phyloP scores from a whole-genome alignment of 2,329 filamentous ascomycete species.

The Arthrinium phaeospermum region DNA sequence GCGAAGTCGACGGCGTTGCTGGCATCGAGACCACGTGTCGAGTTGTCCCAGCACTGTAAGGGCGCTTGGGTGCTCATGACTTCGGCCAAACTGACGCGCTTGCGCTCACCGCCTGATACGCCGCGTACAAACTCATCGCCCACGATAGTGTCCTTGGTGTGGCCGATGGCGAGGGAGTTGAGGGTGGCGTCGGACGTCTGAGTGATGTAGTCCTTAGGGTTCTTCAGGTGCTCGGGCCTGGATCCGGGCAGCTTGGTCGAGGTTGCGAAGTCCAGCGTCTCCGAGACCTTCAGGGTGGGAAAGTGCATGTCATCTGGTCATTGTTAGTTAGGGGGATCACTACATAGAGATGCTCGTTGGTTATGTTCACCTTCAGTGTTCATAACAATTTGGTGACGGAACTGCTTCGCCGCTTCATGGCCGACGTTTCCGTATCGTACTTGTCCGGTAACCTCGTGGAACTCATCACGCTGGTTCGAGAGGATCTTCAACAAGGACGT shows the following conservation, averaged over 20 bases:
- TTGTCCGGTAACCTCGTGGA: conserved; percentile 35
- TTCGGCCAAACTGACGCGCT: conserved; percentile 79
- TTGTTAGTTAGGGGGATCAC: not conserved
- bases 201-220: conserved; percentile 38
- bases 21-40: conserved; percentile 73
- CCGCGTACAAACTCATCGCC: conserved; percentile 71
- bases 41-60: conserved; percentile 77
- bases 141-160: conserved; percentile 71
- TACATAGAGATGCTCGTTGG: not conserved
- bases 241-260: conserved; percentile 68
- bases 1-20: conserved; percentile 77
- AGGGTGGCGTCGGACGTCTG: conserved; percentile 41
- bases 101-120: conserved; percentile 69
- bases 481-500: conserved; percentile 39
- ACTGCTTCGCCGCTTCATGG: conserved; percentile 32
- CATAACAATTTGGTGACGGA: conserved; percentile 38
- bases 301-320: conserved; percentile 65
- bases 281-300: conserved; percentile 68
- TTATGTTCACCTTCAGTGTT: conserved; percentile 36
- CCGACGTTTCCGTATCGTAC: conserved; percentile 36
- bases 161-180: conserved; percentile 71
- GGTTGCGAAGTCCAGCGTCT: conserved; percentile 71
- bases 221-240: conserved; percentile 45
- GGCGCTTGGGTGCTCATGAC: conserved; percentile 57
- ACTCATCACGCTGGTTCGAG: conserved; percentile 37